phyloP scores from a whole-genome alignment of 1,284 basidiomycete genomes.

The Sanghuangporus sanghuang region DNA sequence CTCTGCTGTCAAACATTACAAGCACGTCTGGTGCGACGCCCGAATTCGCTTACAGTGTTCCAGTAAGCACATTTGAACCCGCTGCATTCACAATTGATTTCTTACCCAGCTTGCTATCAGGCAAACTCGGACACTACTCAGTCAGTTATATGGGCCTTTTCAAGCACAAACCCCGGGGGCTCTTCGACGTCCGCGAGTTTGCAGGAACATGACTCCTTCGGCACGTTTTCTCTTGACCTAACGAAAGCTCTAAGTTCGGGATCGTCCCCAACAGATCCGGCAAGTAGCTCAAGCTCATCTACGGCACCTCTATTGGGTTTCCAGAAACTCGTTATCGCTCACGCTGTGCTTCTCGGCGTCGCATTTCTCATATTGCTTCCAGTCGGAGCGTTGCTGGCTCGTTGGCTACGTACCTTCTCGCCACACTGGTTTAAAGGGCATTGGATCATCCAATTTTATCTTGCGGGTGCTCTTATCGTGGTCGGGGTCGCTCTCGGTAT shows the following conservation, averaged over 20 bases:
- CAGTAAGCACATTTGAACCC: constrained; percentile 27
- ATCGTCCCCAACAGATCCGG: constrained; percentile 14
- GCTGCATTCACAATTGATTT: not conserved
- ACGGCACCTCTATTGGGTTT: constrained; percentile 29
- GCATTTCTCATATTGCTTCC: constrained; percentile 60
- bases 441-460: constrained; percentile 41
- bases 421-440: constrained; percentile 53
- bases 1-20: constrained; percentile 32
- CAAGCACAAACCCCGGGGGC: constrained; percentile 35
- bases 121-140: constrained; percentile 35
- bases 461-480: constrained; percentile 46
- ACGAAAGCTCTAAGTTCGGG: constrained; percentile 29
- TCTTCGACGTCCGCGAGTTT: constrained; percentile 34
- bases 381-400: constrained; percentile 50
- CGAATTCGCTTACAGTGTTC: constrained; percentile 43
- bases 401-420: constrained; percentile 50
- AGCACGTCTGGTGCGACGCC: constrained; percentile 33
- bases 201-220: constrained; percentile 36
- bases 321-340: constrained; percentile 45
- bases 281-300: not conserved
- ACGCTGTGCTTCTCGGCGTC: constrained; percentile 45
- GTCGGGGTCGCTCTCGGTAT: constrained; percentile 47
- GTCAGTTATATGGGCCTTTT: constrained; percentile 46
- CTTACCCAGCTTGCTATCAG: constrained; percentile 22
- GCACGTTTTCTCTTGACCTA: constrained; percentile 36